These are phyloP conservation scores for Coemansia asiatica DNA, from an alignment of 192 early-diverging fungal genomes.

Conservation along the genomic window DNA sequence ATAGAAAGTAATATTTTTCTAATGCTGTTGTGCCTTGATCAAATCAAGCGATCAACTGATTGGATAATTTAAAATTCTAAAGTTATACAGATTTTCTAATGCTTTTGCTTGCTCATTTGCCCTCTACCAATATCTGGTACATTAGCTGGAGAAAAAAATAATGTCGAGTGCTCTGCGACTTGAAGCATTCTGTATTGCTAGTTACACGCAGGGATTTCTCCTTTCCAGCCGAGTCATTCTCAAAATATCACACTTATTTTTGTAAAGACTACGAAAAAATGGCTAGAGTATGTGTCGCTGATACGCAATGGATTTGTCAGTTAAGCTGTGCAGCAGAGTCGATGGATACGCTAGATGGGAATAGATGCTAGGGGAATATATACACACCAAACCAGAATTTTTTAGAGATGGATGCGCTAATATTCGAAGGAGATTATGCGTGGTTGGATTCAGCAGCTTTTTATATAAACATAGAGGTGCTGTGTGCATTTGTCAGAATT, in stretches of 20 bases:
- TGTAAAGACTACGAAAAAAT: conserved; percentile 33
- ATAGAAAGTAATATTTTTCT: too few species aligned
- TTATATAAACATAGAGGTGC: not conserved
- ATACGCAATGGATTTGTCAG: conserved; percentile 16
- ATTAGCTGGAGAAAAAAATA: not conserved
- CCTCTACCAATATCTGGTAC: not conserved
- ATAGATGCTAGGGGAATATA: conserved; percentile 7
- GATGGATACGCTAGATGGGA: conserved; percentile 10
- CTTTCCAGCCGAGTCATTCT: conserved; percentile 19
- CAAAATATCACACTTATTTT: conserved; percentile 12
- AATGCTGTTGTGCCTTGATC: too few species aligned
- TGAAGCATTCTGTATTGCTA: not conserved
- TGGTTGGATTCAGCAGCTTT: not conserved
- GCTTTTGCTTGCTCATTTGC: not conserved
- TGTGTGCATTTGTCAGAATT: not conserved
- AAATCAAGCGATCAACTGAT: too few species aligned
- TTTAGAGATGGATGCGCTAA: not conserved
- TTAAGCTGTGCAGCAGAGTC: conserved; percentile 12
- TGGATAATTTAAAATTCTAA: too few species aligned
- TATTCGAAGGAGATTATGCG: not conserved
- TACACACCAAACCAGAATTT: not conserved
- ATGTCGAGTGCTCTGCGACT: not conserved
- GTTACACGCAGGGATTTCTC: conserved; percentile 3
- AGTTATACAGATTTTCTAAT: too few species aligned
- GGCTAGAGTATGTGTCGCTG: conserved; percentile 48